Evolutionary conservation across 2,329 filamentous ascomycete species (phyloP).

Genomic region (Cladosporium sp.): DNA sequence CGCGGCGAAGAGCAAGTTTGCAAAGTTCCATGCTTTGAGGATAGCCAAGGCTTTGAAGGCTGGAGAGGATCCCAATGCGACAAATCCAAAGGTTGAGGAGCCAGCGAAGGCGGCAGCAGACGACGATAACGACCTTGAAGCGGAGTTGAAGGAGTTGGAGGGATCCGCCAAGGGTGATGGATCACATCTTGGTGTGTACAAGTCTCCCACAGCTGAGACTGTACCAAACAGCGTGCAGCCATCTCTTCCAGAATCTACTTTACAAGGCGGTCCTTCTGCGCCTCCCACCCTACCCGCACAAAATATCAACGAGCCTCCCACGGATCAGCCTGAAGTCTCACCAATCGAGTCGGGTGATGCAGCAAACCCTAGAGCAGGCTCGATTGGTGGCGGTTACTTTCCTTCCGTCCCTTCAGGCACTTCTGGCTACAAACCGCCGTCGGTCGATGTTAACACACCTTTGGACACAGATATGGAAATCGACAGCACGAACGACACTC

Average conservation of each 20-base stretch:
- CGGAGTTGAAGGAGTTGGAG: slow-evolving; percentile 25
- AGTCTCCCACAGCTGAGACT: slow-evolving; percentile 55
- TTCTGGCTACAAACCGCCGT: slow-evolving; percentile 27
- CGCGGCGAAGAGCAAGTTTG: slow-evolving; percentile 85
- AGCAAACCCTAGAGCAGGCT: slow-evolving; percentile 36
- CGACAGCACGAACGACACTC: neutral
- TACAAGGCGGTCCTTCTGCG: slow-evolving; percentile 18
- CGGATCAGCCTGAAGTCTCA: slow-evolving; percentile 40
- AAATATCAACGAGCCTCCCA: slow-evolving; percentile 12
- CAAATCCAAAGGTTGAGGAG: slow-evolving; percentile 67
- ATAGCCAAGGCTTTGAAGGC: slow-evolving; percentile 89
- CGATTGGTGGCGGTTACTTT: slow-evolving; percentile 56
- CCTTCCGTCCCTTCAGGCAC: slow-evolving; percentile 47
- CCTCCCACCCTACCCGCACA: slow-evolving; percentile 45
- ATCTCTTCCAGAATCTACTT: slow-evolving; percentile 25
- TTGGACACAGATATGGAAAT: slow-evolving; percentile 20
- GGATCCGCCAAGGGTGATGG: neutral
- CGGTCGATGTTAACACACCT: neutral
- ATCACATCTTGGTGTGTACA: slow-evolving; percentile 23
- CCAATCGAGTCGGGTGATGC: slow-evolving; percentile 38
- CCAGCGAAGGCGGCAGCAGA: slow-evolving; percentile 13
- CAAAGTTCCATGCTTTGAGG: slow-evolving; percentile 89
- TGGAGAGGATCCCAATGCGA: slow-evolving; percentile 84
- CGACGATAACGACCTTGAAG: slow-evolving; percentile 25
- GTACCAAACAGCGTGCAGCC: slow-evolving; percentile 53